phyloP scores from a whole-genome alignment of 345 rosid species.

The Diplotaxis tenuifolia region DNA sequence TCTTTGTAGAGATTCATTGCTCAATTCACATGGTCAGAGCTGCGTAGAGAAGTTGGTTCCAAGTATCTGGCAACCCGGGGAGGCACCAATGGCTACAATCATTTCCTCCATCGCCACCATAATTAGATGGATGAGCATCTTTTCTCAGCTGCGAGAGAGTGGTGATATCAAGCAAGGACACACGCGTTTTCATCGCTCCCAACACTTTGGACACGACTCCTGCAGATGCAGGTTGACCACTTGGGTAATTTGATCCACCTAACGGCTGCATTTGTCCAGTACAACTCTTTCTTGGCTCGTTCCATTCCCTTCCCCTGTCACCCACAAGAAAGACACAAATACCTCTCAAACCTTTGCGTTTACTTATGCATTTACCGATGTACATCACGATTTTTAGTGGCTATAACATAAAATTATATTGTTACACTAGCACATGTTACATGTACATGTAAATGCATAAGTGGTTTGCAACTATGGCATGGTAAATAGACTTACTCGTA shows the following conservation, averaged over 20 bases:
- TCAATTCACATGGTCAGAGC: constrained; percentile 56
- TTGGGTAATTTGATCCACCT: constrained; percentile 70
- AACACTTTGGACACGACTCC: constrained; percentile 59
- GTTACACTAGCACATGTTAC: background rate
- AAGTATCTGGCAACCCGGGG: constrained; percentile 93
- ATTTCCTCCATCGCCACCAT: constrained; percentile 50
- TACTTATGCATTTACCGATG: background rate
- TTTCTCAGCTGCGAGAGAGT: constrained; percentile 84
- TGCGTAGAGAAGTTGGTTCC: constrained; percentile 95
- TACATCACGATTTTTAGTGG: background rate
- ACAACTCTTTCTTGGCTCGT: constrained; percentile 63
- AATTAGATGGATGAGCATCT: constrained; percentile 86
- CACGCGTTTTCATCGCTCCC: constrained; percentile 52
- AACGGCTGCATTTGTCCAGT: constrained; percentile 64
- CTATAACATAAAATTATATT: background rate
- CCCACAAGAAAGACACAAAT: background rate
- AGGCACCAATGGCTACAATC: constrained; percentile 99
- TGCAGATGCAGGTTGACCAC: constrained; percentile 63
- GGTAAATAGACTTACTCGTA: constrained; percentile 54
- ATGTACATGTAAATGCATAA: background rate
- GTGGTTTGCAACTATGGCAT: background rate
- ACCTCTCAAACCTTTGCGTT: background rate
- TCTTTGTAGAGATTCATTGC: background rate
- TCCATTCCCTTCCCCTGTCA: constrained; percentile 87
- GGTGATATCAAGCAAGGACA: constrained; percentile 78